Conservation (phyloP, 371 early-diverging fungal genomes). For the Mucor sp. region DNA sequence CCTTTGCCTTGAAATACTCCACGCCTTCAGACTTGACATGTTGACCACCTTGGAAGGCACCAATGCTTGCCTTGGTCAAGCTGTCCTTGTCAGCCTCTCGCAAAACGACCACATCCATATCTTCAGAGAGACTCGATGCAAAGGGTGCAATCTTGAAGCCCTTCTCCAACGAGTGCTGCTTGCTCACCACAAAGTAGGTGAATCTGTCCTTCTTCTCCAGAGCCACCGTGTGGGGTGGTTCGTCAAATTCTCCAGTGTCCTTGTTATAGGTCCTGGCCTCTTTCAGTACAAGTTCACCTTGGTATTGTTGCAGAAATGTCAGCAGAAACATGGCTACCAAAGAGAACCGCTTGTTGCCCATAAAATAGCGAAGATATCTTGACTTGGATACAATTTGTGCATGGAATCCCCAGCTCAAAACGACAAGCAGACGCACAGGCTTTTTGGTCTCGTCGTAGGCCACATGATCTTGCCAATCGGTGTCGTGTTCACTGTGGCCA, state of each 20-base stretch:
- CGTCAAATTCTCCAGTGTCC: background rate
- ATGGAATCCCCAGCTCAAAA: conserved; percentile 57
- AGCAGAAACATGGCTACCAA: conserved; percentile 39
- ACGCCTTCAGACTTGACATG: conserved; percentile 32
- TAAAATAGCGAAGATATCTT: conserved; percentile 33
- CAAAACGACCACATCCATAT: conserved; percentile 41
- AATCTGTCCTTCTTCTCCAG: conserved; percentile 14
- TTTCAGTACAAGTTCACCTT: conserved; percentile 33
- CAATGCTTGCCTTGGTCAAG: conserved; percentile 30
- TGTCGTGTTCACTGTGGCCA: conserved; percentile 15
- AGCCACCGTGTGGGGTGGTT: background rate
- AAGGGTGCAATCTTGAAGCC: conserved; percentile 48
- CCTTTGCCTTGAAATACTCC: conserved; percentile 46
- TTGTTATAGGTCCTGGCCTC: conserved; percentile 18
- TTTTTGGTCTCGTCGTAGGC: conserved; percentile 1
- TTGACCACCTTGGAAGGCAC: conserved; percentile 38
- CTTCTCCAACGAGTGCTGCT: conserved; percentile 44
- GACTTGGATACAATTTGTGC: conserved; percentile 52
- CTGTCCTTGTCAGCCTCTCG: conserved; percentile 28
- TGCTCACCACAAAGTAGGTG: conserved; percentile 46
- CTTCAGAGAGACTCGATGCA: conserved; percentile 32
- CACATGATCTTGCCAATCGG: conserved; percentile 20
- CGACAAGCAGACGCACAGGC: conserved; percentile 32
- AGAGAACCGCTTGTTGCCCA: conserved; percentile 49
- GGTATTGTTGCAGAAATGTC: conserved; percentile 34